Base-by-base conservation (phyloP, 192 early-diverging fungal species). In the Haplosporangium gracile region DNA sequence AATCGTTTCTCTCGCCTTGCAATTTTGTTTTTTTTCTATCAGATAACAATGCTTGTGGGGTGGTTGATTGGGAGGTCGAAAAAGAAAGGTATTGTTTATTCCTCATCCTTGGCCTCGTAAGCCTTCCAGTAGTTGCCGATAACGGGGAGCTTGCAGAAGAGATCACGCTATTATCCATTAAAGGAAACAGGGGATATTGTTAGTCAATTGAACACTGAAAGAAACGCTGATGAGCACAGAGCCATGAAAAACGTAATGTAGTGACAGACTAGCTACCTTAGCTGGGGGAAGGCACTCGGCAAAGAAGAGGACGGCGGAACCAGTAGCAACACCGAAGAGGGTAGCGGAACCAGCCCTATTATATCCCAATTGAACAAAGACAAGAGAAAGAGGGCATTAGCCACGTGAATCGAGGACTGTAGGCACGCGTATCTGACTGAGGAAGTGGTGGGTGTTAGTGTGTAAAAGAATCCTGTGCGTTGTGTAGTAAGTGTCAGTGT, bases 201-300 rank as follows among this genome's bases (percentile, higher is more conserved):
- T n/a, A 38, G 9, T 34, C 32, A 74, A 38, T 53, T 32, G 22
- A 26, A 40, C 8, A 43, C 0, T 24, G 26, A 22, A 20, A 22
- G 20, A 2, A 24, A 3, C 11, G 3, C 29, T 18, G 40, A 72
- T 0, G 29, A 39, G 39, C 13, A 43, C 2, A 16, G 47, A 20
- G 20, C 1, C 71, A 45, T 72, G 13, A 10, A 7, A 2, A 36
- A 26, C n/a, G 4, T 40, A 22, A 7, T 20, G 0, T 55, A 5
- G 55, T 38, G 24, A 42, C 42, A 3, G 51, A 7, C 60, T 9
- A 2, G 6, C 16, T 81, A 86, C 84, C 84, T 86, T 86, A 63
- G 84, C 84, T 78, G 84, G 84, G 79, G 84, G 84, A 57, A 86
- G 79, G 84, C 84, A 86, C 79, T 86, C 84, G 70, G 75, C 84